Base-by-base conservation (phyloP, 441 rosid species). In the Bocquillonia castaneifolia region DNA sequence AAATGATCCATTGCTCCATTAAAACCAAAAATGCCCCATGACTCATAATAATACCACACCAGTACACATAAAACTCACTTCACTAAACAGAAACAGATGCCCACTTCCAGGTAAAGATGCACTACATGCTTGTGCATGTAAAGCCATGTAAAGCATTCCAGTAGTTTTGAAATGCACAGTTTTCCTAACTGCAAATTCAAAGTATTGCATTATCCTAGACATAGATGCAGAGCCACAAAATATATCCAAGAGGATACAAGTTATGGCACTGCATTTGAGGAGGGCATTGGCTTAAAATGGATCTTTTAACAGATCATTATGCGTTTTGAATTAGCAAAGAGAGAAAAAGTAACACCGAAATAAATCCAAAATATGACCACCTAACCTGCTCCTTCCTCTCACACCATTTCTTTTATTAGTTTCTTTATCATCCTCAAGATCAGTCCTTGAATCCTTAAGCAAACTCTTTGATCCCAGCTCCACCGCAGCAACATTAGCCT, bases 331-430 rank as follows among this genome's bases (percentile, higher is more conserved):
- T 48, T 37, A 29, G 40, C 29, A 4, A 64, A 28, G 6, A 26
- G 12, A 23, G 18, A 31, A 31, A 53, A 48, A 12, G 18, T 6
- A n/a, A 9, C n/a, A n/a, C 17, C n/a, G 67, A 28, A 6, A 55
- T 31, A 63, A 55, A 58, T 42, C 42, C 37, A 42, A 50, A 70
- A 64, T 28, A n/a, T 31, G 29, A 51, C 66, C 12, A 64, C 69
- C 74, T 62, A 63, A 90, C 99, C 93, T 81, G 77, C 58, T 82
- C 69, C 83, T 82, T 78, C 87, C 91, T 78, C 88, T 74, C n/a
- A 73, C 60, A 28, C 89, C 90, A 80, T 84, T 86, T 74, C 83
- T 79, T 76, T 67, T 80, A 39, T 79, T 84, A 64, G 73, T 75
- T 68, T 80, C 87, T 77, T 81, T 78, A 76, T 70, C 85, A 34